Conservation (phyloP, 2,329 filamentous ascomycete genomes). For the Hansfordia pulvinata region DNA sequence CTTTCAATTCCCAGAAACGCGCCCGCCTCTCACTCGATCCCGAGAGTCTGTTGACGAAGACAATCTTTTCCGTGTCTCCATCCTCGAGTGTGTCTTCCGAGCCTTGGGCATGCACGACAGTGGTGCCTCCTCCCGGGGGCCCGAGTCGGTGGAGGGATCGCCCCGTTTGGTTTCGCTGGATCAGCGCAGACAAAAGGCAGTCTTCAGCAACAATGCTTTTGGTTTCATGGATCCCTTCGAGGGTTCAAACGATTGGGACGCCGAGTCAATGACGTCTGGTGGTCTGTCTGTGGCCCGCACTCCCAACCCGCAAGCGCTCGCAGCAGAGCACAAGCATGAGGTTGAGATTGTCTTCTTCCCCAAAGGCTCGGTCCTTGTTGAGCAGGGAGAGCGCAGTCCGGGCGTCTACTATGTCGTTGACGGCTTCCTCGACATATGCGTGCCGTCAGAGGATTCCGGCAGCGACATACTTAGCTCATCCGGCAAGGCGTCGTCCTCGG, state of each 20-base stretch:
- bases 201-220: constrained; percentile 74
- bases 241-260: constrained; percentile 63
- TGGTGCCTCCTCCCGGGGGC: constrained; percentile 50
- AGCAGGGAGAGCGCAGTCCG: constrained; percentile 93
- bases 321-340: constrained; percentile 77
- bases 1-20: constrained; percentile 38
- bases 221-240: constrained; percentile 83
- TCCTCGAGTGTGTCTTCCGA: constrained; percentile 92
- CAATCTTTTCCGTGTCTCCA: constrained; percentile 73
- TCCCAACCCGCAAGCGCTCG: constrained; percentile 51
- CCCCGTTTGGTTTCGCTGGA: constrained; percentile 78
- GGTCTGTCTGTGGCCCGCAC: constrained; percentile 46
- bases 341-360: constrained; percentile 97
- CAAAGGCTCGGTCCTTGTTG: constrained; percentile 84
- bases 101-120: constrained; percentile 69
- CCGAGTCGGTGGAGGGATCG: constrained; percentile 70
- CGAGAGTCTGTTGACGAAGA: constrained; percentile 80
- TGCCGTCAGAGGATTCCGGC: constrained; percentile 51
- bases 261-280: constrained; percentile 69
- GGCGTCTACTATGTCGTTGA: constrained; percentile 96
- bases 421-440: constrained; percentile 87
- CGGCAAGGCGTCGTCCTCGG: constrained; percentile 18
- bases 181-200: constrained; percentile 61
- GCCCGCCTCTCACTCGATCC: constrained; percentile 44
- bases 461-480: constrained; percentile 25